These are phyloP conservation scores for Cryptosporidium baileyi DNA, from an alignment of 169 alveolate genomes.

Conservation along the genomic window DNA sequence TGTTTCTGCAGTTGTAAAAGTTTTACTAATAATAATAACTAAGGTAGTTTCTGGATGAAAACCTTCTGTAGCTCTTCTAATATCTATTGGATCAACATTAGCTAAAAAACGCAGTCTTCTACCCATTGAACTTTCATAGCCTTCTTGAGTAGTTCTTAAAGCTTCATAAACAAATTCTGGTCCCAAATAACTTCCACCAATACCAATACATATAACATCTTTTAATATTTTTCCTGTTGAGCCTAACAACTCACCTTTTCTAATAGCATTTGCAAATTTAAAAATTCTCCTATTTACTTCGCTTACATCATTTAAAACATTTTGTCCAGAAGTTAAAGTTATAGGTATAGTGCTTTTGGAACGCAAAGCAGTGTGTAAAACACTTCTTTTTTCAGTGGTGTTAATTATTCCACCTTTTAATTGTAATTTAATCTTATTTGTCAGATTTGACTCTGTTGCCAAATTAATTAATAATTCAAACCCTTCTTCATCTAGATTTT, in stretches of 20 bases:
- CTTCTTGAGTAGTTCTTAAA: slow-evolving; percentile 83
- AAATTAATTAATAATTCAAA: slow-evolving; percentile 72
- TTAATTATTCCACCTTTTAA: slow-evolving; percentile 90
- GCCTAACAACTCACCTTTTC: slow-evolving; percentile 90
- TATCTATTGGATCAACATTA: slow-evolving; percentile 98
- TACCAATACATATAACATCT: slow-evolving; percentile 94
- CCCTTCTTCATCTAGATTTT: slow-evolving; percentile 76
- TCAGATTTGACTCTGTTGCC: slow-evolving; percentile 74
- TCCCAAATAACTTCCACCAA: slow-evolving; percentile 99
- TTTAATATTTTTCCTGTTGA: slow-evolving; percentile 89
- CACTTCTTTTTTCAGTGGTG: slow-evolving; percentile 94
- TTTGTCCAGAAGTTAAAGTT: slow-evolving; percentile 41
- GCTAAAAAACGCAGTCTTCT: slow-evolving; percentile 92
- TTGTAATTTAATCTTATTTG: slow-evolving; percentile 73
- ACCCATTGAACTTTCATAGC: slow-evolving; percentile 73
- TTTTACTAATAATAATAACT: slow-evolving; percentile 93
- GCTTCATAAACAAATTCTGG: slow-evolving; percentile 92
- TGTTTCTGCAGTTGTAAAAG: slow-evolving; percentile 99
- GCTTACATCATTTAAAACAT: slow-evolving; percentile 79
- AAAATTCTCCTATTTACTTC: slow-evolving; percentile 78
- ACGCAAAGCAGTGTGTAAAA: slow-evolving; percentile 95
- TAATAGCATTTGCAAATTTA: slow-evolving; percentile 77
- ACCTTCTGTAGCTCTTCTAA: slow-evolving; percentile 89
- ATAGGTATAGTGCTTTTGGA: slow-evolving; percentile 71
- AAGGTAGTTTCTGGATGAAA: slow-evolving; percentile 92